Base-by-base conservation (phyloP, 176 grass and related monocot genomes). In the Raddia guianensis region DNA sequence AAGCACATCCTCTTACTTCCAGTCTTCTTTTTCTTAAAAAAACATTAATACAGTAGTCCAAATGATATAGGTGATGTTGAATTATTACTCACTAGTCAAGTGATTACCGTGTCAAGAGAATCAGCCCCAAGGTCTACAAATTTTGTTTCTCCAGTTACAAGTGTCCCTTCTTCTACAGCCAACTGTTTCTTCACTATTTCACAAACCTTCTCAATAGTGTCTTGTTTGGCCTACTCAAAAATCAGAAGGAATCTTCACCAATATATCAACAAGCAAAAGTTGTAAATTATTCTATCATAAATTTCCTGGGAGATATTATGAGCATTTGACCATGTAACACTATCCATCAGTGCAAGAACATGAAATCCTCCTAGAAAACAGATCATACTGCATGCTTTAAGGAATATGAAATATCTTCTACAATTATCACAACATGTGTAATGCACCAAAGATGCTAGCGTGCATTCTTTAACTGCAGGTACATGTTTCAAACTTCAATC, bases 81-180 rank as follows among this genome's bases (percentile, higher is more conserved):
- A 64, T 9, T 34, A 68, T 68, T 42, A 19, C 54, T 64, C 16
- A 11, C n/a, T 66, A 72, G 62, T 73, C 2, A 75, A 57, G 54
- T 70, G 53, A 56, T 93, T 88, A 91, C 91, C 74, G 88, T 91
- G 70, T 94, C 91, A 6, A 94, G 91, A 6, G 91, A 94, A 82
- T 94, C 91, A 43, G 86, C 86, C 0, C 88, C 86, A 27, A 91
- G 80, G 16, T 94, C 88, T 4, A 50, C 81, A 56, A 94, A 89
- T 54, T 88, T 91, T 58, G 88, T 86, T 51, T 94, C 88, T 40
- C 86, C 83, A 7, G 21, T 61, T 0, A 89, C 18, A 7, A 19
- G 2, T 13, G 66, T 78, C 15, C 8, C 87, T 32, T 86, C 51
- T 2, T 44, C 58, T 71, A 86, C 66, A 3, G 87, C 83, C 45